These are phyloP conservation scores for Cavenderia fasciculata DNA, from an alignment of 78 protist species.

Conservation along the genomic window DNA sequence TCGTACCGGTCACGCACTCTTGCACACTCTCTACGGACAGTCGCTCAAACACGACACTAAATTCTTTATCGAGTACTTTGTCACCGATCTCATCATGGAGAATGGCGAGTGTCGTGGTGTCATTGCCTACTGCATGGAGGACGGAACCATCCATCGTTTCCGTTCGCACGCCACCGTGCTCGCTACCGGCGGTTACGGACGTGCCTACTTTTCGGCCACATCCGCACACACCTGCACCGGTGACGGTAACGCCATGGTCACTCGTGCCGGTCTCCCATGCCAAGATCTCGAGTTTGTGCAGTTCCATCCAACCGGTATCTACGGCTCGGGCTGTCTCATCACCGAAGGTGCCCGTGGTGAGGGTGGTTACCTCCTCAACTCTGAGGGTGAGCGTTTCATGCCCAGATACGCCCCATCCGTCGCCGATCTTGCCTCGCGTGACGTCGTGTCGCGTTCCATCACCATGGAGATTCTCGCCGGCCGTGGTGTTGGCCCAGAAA, in stretches of 20 bases:
- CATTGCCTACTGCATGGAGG: constrained; percentile 90
- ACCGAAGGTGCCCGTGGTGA: constrained; percentile 99
- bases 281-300: constrained; percentile 98
- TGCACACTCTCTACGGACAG: constrained; percentile 99
- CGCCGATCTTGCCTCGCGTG: constrained; percentile 99
- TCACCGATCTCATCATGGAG: constrained; percentile 97
- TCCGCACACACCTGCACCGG: constrained; percentile 99
- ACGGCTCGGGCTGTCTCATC: constrained; percentile 99
- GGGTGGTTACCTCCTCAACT: constrained; percentile 98
- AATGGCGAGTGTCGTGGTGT: constrained; percentile 94
- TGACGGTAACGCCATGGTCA: constrained; percentile 98
- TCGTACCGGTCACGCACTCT: constrained; percentile 99
- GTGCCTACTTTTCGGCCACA: constrained; percentile 96
- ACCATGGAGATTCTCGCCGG: constrained; percentile 93
- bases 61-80: constrained; percentile 98
- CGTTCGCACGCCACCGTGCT: constrained; percentile 90
- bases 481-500: constrained; percentile 90
- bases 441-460: constrained; percentile 98
- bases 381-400: constrained; percentile 99
- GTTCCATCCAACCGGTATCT: constrained; percentile 99
- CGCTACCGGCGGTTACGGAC: constrained; percentile 97
- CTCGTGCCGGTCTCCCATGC: constrained; percentile 92
- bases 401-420: constrained; percentile 99
- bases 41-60: constrained; percentile 86
- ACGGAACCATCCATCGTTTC: constrained; percentile 96